These are phyloP conservation scores for Falciphora oryzae DNA, from an alignment of 2,329 filamentous ascomycete genomes.

Conservation along the genomic window DNA sequence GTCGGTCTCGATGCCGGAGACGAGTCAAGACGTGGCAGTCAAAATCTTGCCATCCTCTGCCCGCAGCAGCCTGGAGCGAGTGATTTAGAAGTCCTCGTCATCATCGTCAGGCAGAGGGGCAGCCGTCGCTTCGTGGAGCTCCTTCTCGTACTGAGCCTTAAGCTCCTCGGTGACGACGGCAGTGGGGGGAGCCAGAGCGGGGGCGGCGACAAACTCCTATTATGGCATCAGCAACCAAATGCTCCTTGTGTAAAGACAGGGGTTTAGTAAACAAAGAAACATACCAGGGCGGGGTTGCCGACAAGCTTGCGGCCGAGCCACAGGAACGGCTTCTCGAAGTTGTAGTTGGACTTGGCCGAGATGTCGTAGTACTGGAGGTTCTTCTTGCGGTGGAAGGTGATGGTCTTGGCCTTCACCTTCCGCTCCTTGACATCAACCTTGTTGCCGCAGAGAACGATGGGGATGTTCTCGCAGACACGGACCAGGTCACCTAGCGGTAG, in stretches of 20 bases:
- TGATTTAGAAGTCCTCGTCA: conserved; percentile 61
- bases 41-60: not conserved
- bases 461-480: conserved; percentile 98
- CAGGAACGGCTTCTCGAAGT: conserved; percentile 99
- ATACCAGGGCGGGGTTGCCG: conserved; percentile 79
- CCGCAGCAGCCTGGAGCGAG: not conserved
- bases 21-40: not conserved
- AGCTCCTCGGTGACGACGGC: conserved; percentile 81
- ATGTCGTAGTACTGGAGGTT: conserved; percentile 99
- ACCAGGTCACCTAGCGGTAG: conserved; percentile 75
- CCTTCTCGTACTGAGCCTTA: conserved; percentile 74
- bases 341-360: conserved; percentile 99
- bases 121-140: conserved; percentile 75
- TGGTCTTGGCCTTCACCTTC: conserved; percentile 99
- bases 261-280: conserved; percentile 26
- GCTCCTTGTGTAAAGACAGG: not conserved
- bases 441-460: conserved; percentile 97
- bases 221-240: not conserved
- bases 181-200: conserved; percentile 89
- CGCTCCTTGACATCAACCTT: conserved; percentile 99
- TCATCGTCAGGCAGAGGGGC: conserved; percentile 94
- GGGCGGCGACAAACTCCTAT: conserved; percentile 93
- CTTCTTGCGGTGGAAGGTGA: conserved; percentile 99
- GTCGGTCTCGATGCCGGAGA: not conserved
- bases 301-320: conserved; percentile 99